Evolutionary conservation across 371 early-diverging fungal species (phyloP), one percentile per base, ranked within the genome.

Genomic region (Apophysomyces variabilis): DNA sequence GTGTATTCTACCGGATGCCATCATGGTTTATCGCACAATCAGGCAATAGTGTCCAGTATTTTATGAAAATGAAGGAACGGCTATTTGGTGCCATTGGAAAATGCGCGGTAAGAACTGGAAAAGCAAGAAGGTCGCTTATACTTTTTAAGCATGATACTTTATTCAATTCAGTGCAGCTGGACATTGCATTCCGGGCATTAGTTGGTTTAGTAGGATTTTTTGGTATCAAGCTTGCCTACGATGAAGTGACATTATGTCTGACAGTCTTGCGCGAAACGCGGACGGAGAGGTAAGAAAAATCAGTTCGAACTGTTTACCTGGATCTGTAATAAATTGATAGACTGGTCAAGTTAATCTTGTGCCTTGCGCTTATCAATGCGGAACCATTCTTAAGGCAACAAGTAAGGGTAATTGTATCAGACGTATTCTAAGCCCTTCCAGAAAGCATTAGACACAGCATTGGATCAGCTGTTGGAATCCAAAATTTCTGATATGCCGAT

Each of bases 1-100:
- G 79, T 4, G 58, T 79, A 3, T 79, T 82, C 61, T 50, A 62
- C 26, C 65, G 62, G 0, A 61, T 66, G n/a, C 75, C 79, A 8
- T 65, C 71, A 2, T 82, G 82, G 82, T 79, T 77, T 50, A 46
- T 74, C 6, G 76, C 74, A 12, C 82, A 82, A 35, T 70, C 76
- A 0, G 65, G 70, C 0, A 73, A 62, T 44, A 76, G 75, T 61
- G 65, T 69, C n/a, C 66, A 68, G 9, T 66, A 71, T 41, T 73
- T 79, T 61, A 58, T 67, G 12, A 68, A 64, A 16, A 78, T 82
- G 64, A 82, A 82, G 54, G 41, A 67, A 5, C 61, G 68, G 5
- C 67, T 81, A 11, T 68, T 76, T 12, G 41, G 38, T 14, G 66
- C 71, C 18, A 73, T 80, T 14, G 67, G 72, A 12, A 38, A 56